Percentiles rank a stretch among this genome's conserved stretches.
Evolutionary conservation across 192 early-diverging fungal genomes (phyloP).

Genomic region (Coemansia sp.): DNA sequence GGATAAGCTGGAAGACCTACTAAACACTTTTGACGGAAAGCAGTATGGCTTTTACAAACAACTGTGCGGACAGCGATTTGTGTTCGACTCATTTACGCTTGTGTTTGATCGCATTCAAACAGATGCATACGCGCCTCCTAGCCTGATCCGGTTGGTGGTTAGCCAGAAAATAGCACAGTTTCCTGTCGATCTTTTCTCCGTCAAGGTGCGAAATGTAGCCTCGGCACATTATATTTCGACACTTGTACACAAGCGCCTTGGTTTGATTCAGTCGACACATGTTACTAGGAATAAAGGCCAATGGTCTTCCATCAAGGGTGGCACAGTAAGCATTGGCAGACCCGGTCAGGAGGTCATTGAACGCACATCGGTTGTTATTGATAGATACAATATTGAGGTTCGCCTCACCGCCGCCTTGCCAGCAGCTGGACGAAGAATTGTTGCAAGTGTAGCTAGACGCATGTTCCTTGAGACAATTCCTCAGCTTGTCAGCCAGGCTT

Average conservation of each 20-base stretch:
- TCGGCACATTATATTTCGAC: conserved; percentile 51
- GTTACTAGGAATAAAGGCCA: conserved; percentile 9
- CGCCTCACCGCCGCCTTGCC: conserved; percentile 54
- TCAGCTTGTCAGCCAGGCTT: conserved; percentile 22
- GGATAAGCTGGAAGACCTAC: conserved; percentile 11
- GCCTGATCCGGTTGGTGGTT: conserved; percentile 48
- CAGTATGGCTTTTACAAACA: conserved; percentile 42
- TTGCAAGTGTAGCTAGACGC: conserved; percentile 32
- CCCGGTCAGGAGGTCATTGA: conserved; percentile 60
- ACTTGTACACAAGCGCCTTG: conserved; percentile 15
- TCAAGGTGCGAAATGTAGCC: conserved; percentile 34
- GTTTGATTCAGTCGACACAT: neutral
- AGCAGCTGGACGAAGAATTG: conserved; percentile 54
- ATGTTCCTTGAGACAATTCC: conserved; percentile 52
- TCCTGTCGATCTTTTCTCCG: conserved; percentile 25
- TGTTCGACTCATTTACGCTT: conserved; percentile 28
- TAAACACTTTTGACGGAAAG: conserved; percentile 25
- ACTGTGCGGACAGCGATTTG: conserved; percentile 26
- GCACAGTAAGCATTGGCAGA: conserved; percentile 40
- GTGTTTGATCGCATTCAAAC: conserved; percentile 44
- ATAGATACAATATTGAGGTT: conserved; percentile 34
- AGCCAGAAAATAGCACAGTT: conserved; percentile 34
- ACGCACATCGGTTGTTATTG: conserved; percentile 46
- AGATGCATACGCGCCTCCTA: conserved; percentile 60
- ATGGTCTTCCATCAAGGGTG: conserved; percentile 40